Evolutionary conservation across 129 eudicot species (phyloP).

Genomic region (Escallonia rubra): DNA sequence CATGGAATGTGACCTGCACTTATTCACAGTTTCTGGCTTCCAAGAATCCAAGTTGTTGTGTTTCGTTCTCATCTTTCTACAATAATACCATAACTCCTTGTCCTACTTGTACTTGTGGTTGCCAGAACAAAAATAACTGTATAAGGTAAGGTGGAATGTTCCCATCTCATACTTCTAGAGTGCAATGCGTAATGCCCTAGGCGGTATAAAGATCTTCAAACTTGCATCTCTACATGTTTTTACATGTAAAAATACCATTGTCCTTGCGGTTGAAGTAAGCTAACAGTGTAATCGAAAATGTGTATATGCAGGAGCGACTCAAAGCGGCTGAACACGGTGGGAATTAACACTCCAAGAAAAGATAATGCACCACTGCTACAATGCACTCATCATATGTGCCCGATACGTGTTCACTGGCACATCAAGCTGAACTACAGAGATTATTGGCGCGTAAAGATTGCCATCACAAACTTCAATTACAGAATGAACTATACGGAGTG

Average conservation of each 20-base stretch:
- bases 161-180: no score
- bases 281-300: neutral
- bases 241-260: no score
- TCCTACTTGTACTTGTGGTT: slow-evolving; percentile 87
- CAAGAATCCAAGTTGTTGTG: slow-evolving; percentile 78
- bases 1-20: slow-evolving; percentile 91
- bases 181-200: no score
- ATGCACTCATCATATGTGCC: slow-evolving; percentile 94
- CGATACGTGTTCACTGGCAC: slow-evolving; percentile 90
- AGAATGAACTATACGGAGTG: slow-evolving; percentile 88
- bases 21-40: slow-evolving; percentile 88
- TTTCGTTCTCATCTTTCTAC: slow-evolving; percentile 85
- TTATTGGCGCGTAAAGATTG: slow-evolving; percentile 87
- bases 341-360: slow-evolving; percentile 63
- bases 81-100: slow-evolving; percentile 76
- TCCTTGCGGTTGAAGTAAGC: neutral
- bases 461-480: slow-evolving; percentile 81
- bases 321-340: slow-evolving; percentile 30
- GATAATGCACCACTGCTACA: slow-evolving; percentile 64
- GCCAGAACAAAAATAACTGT: slow-evolving; percentile 63
- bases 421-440: slow-evolving; percentile 84
- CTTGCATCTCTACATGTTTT: no score
- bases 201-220: no score
- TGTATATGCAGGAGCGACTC: slow-evolving; percentile 50
- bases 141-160: slow-evolving; percentile 43